A percentile compares a stretch with the other conserved stretches of the same genome.
phyloP scores from a whole-genome alignment of 2,329 filamentous ascomycete species.

The Claviceps pusilla region DNA sequence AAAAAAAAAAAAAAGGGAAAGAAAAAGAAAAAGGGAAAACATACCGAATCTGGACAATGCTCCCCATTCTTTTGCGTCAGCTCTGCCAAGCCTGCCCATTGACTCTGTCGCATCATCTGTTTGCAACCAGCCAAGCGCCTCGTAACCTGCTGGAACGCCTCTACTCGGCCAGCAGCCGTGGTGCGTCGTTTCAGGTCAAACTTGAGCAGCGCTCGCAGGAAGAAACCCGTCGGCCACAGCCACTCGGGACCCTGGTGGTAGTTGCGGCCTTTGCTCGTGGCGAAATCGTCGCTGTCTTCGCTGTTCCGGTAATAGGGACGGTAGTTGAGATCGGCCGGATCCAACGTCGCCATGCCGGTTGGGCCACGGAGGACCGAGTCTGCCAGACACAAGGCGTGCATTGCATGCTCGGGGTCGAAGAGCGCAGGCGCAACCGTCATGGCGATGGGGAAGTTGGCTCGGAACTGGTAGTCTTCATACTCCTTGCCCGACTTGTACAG shows the following conservation, averaged over 20 bases:
- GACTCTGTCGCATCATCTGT: conserved; percentile 60
- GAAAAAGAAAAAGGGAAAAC: neutral
- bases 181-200: conserved; percentile 65
- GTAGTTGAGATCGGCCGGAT: conserved; percentile 86
- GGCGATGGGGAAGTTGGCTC: conserved; percentile 84
- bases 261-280: conserved; percentile 85
- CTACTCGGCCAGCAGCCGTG: conserved; percentile 50
- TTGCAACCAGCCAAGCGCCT: conserved; percentile 70
- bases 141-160: conserved; percentile 92
- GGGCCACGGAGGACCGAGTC: conserved; percentile 72
- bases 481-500: conserved; percentile 86
- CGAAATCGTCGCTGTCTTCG: conserved; percentile 82
- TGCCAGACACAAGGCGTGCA: conserved; percentile 63
- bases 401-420: conserved; percentile 64
- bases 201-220: conserved; percentile 76
- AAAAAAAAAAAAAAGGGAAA: neutral
- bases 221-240: conserved; percentile 95
- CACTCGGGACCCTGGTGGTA: conserved; percentile 98
- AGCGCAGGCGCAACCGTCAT: conserved; percentile 88
- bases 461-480: conserved; percentile 94
- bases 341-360: conserved; percentile 87
- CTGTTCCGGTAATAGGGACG: conserved; percentile 88
- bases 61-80: conserved; percentile 81
- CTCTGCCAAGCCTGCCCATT: conserved; percentile 85
- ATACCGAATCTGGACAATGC: conserved; percentile 73